Conservation (phyloP, 2,329 filamentous ascomycete genomes). For the Exophiala xenobiotica region DNA sequence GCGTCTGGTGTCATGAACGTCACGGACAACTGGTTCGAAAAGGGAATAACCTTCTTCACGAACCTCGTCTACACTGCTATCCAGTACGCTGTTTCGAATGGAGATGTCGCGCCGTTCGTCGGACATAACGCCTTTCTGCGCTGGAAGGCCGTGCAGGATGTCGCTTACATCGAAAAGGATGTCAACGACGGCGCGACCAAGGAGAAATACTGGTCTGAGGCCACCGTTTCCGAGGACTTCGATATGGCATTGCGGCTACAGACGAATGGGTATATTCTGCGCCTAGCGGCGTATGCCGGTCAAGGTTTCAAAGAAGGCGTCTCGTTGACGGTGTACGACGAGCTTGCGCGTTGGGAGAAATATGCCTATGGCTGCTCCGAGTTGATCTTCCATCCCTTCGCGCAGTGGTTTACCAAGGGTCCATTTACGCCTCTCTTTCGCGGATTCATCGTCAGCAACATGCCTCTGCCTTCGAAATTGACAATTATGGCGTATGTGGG, state of each 20-base stretch:
- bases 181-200: conserved; percentile 51
- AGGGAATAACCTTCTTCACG: conserved; percentile 75
- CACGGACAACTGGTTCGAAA: conserved; percentile 70
- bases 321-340: conserved; percentile 80
- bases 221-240: conserved; percentile 74
- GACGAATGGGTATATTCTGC: conserved; percentile 65
- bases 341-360: conserved; percentile 82
- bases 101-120: conserved; percentile 73
- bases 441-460: conserved; percentile 69
- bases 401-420: conserved; percentile 69
- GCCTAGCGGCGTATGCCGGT: conserved; percentile 67
- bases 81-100: conserved; percentile 66
- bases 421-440: conserved; percentile 79
- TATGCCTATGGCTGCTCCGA: conserved; percentile 84
- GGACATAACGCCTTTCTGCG: conserved; percentile 75
- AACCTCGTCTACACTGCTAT: conserved; percentile 75
- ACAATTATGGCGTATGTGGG: conserved; percentile 71
- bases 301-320: conserved; percentile 77
- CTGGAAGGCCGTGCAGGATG: conserved; percentile 64
- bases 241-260: conserved; percentile 73
- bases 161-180: conserved; percentile 50
- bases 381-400: conserved; percentile 74
- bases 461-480: conserved; percentile 59
- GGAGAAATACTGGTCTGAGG: conserved; percentile 72
- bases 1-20: conserved; percentile 76